These are phyloP conservation scores for Penicillium olsonii DNA, from an alignment of 2,329 filamentous ascomycete genomes.

Conservation along the genomic window DNA sequence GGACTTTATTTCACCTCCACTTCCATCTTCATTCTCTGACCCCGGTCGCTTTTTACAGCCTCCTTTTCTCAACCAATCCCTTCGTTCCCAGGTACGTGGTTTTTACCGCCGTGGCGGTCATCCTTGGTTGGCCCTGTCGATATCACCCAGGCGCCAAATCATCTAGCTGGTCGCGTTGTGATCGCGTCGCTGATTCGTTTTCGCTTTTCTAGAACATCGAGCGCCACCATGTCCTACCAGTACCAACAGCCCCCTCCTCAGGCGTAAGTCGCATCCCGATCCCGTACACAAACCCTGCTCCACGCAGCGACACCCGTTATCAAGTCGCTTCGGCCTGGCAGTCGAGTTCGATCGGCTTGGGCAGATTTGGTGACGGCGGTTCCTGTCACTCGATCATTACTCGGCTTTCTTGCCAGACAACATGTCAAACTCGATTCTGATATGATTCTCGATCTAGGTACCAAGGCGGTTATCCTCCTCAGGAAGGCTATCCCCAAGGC, in stretches of 20 bases:
- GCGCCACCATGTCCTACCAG: slow-evolving; percentile 43
- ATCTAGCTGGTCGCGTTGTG: slow-evolving; percentile 1
- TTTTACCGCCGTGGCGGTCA: slow-evolving; percentile 4
- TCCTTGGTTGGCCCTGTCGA: neutral
- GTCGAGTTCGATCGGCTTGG: neutral
- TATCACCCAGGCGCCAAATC: neutral
- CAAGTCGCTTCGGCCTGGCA: no score
- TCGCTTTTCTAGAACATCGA: neutral
- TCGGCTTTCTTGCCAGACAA: neutral
- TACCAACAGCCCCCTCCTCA: slow-evolving; percentile 36
- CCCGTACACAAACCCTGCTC: neutral
- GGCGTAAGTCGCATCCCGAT: slow-evolving; percentile 15
- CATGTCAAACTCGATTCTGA: neutral
- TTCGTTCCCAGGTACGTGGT: slow-evolving; percentile 4
- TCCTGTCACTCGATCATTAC: neutral
- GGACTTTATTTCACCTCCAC: neutral
- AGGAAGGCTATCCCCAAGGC: slow-evolving; percentile 26
- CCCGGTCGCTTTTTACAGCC: slow-evolving; percentile 5
- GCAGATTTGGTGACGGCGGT: neutral
- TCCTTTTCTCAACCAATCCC: slow-evolving; percentile 2
- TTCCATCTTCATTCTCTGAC: slow-evolving; percentile 3
- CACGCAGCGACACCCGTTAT: neutral
- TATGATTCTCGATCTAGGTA: slow-evolving; percentile 23
- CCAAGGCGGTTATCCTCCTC: slow-evolving; percentile 22
- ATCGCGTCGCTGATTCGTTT: slow-evolving; percentile 10